phyloP scores from a whole-genome alignment of 768 basidiomycete species.

The Pisolithus microcarpus region DNA sequence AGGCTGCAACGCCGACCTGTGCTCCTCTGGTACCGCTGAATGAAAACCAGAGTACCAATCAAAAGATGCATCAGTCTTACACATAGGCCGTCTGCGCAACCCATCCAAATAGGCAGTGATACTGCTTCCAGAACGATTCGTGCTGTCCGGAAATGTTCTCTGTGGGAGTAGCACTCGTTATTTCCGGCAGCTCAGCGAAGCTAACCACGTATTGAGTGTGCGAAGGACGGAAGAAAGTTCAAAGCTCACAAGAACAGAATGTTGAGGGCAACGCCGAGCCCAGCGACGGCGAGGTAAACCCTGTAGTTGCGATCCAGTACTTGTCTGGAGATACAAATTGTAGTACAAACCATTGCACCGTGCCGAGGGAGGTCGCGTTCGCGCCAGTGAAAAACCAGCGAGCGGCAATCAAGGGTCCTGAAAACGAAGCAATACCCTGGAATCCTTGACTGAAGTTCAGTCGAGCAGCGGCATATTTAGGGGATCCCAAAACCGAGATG shows the following conservation, averaged over 20 bases:
- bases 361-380: slow-evolving; percentile 55
- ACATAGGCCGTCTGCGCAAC: slow-evolving; percentile 65
- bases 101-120: slow-evolving; percentile 63
- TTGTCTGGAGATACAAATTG: not conserved
- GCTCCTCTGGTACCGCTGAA: slow-evolving; percentile 39
- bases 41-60: not conserved
- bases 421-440: slow-evolving; percentile 68
- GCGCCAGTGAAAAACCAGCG: slow-evolving; percentile 66
- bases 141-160: slow-evolving; percentile 40
- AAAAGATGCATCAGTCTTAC: slow-evolving; percentile 28
- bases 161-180: slow-evolving; percentile 57
- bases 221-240: not conserved
- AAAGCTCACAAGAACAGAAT: slow-evolving; percentile 52
- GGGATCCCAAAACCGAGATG: slow-evolving; percentile 60
- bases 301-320: slow-evolving; percentile 22
- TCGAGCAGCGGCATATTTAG: slow-evolving; percentile 65
- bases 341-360: slow-evolving; percentile 51
- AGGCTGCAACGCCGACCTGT: slow-evolving; percentile 58
- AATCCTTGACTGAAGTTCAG: slow-evolving; percentile 78
- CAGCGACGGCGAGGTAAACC: slow-evolving; percentile 61
- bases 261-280: slow-evolving; percentile 55
- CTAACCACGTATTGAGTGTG: slow-evolving; percentile 23
- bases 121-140: slow-evolving; percentile 63
- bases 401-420: slow-evolving; percentile 68
- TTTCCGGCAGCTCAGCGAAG: slow-evolving; percentile 63